Base-by-base conservation (phyloP, 2,329 filamentous ascomycete genomes). In the Boeremia exigua region DNA sequence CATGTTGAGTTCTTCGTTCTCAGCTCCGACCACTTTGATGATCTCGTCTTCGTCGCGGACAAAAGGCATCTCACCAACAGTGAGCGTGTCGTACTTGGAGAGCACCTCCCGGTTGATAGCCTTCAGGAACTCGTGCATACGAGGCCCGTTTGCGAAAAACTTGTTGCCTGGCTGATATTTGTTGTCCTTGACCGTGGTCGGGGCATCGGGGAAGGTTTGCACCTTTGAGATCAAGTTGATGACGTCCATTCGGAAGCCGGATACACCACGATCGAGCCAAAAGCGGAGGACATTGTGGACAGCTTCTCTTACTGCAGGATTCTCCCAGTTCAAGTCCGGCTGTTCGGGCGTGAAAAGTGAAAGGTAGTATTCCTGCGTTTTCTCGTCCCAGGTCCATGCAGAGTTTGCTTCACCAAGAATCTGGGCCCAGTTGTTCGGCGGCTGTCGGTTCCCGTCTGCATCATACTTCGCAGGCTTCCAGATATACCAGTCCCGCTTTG, bases 311-410 rank as follows among this genome's bases (percentile, higher is more conserved):
- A 89, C 84, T 6, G 82, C 84, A 0, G 81, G 80, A 48, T 88
- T 89, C 66, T 93, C 89, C 90, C 90, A 95, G 74, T 95, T 95
- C 4, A 95, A 79, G 66, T 95, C 91, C 0, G 91, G 91, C 69
- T 94, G 91, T 60, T 90, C 86, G 6, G 83, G 83, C 1, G 88
- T 86, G 71, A 91, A 96, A 10, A 95, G 80, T 50, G 89, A 87
- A 0, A 93, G 83, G 64, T 91, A 93, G 72, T 91, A 93, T 73
- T 94, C 88, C 25, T 84, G 81, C 0, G 88, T 91, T 17, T 74
- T 72, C 62, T 89, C 86, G 64, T 92, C 89, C 79, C 85, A 93
- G 36, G 86, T 81, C 89, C 88, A 91, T 0, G 82, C 81, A 49
- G 79, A 84, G 48, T 83, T 84, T n/a, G 74, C 74, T 47, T 74